Evolutionary conservation across 192 early-diverging fungal species (phyloP).

Genomic region (Backusella australiensis): DNA sequence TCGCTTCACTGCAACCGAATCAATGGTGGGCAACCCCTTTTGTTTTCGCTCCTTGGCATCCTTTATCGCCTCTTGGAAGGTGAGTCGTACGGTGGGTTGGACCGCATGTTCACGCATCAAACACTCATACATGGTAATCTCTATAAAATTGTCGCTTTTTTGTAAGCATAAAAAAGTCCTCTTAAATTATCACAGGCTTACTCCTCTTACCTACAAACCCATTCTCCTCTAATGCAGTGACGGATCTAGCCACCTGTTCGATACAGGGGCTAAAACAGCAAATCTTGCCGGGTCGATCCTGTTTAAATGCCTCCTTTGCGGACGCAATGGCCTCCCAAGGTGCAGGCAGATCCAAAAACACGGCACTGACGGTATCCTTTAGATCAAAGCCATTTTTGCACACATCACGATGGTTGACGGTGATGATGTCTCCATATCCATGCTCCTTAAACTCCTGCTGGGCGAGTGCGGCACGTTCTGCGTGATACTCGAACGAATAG

Average conservation of each 20-base stretch:
- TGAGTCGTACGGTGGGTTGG: conserved; percentile 54
- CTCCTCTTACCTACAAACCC: conserved; percentile 74
- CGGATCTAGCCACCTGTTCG: conserved; percentile 89
- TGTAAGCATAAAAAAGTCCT: neutral
- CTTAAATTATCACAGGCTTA: conserved; percentile 23
- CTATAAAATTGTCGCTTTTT: conserved; percentile 22
- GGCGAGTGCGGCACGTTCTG: conserved; percentile 66
- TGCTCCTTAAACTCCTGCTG: conserved; percentile 80
- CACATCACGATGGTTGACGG: conserved; percentile 81
- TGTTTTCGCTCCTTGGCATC: conserved; percentile 40
- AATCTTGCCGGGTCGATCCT: conserved; percentile 76
- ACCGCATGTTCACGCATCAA: conserved; percentile 80
- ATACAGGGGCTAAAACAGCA: conserved; percentile 97
- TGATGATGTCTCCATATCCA: conserved; percentile 65
- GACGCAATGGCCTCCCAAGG: conserved; percentile 92
- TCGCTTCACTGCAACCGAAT: conserved; percentile 16
- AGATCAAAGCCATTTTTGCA: conserved; percentile 85
- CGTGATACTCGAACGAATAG: conserved; percentile 95
- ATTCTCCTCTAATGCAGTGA: conserved; percentile 69
- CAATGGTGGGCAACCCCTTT: neutral
- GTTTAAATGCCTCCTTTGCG: conserved; percentile 85
- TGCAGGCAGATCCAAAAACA: conserved; percentile 94
- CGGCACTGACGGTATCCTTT: conserved; percentile 72
- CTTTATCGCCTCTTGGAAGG: conserved; percentile 63
- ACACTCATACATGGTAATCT: conserved; percentile 92